These are phyloP conservation scores for Neofusicoccum sp. DNA, from an alignment of 2,329 filamentous ascomycete species.

Conservation along the genomic window DNA sequence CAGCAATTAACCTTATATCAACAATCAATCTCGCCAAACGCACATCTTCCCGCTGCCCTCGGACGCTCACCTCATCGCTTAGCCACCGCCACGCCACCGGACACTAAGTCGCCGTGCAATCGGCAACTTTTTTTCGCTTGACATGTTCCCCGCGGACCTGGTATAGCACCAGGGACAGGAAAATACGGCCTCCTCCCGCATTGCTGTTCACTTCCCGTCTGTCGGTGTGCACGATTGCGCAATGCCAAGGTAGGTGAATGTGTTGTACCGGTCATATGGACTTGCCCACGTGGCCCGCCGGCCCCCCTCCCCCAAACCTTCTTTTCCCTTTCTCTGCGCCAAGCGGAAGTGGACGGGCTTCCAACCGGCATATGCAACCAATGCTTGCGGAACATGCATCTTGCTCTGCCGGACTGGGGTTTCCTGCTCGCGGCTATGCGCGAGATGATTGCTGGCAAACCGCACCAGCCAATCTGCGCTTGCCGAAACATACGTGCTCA, in stretches of 20 bases:
- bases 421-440: not conserved
- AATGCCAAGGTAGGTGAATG: not conserved
- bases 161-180: not conserved
- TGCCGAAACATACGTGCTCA: too few relatives aligned
- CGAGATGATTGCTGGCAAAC: too few relatives aligned
- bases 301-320: too few relatives aligned
- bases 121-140: too few relatives aligned
- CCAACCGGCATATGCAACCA: not conserved
- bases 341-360: not conserved
- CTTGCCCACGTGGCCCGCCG: conserved; percentile 3
- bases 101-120: too few relatives aligned
- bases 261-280: not conserved
- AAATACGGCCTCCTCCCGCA: not conserved
- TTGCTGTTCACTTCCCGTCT: not conserved
- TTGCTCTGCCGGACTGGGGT: not conserved
- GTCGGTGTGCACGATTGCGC: not conserved
- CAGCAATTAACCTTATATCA: not conserved
- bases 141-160: not conserved
- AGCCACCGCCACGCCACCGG: not conserved
- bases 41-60: not conserved
- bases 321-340: not conserved
- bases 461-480: too few relatives aligned
- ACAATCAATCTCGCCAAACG: not conserved
- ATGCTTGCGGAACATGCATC: too few relatives aligned
- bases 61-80: not conserved